Evolutionary conservation across 208 protist species (phyloP), one percentile per base, ranked within the genome.

Genomic region (Leishmania martiniquensis): DNA sequence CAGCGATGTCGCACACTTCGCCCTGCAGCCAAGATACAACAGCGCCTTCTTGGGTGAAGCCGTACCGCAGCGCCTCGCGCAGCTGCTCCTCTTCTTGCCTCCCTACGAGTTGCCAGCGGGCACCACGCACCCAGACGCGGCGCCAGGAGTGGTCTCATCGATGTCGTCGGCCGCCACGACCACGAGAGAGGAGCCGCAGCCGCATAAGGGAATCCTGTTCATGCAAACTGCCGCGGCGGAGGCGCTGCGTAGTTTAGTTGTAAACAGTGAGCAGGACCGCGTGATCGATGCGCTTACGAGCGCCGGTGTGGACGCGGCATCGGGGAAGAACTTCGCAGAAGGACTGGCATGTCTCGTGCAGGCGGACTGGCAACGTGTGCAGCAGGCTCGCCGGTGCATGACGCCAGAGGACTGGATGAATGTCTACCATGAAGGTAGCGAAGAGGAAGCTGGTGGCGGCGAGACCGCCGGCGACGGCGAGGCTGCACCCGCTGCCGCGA

Each of bases 211-310:
- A 22, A 83, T 90, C 51, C 69, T 91, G 59, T 86, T 88, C 67
- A 54, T 88, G 57, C 87, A 91, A 68, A 84, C 87, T 32, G 85
- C 91, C 32, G 91, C 88, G 32, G 83, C 87, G 1, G 87, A 88
- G 60, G 89, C 91, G 9, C 84, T 95, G 51, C 86, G 88, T 57
- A 93, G 90, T 59, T 52, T 91, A 3, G 81, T 95, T 62, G 87
- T 85, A 39, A 94, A 91, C 84, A 90, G 88, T 74, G 65, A 76
- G 13, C 79, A 91, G 45, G 90, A 94, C 75, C 79, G 80, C 45
- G 90, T 89, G 13, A 74, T 92, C 17, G 90, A 94, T 68, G 77
- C 73, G 20, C 81, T 94, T 57, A 81, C 71, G n/a, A 37, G 66
- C 32, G 44, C 59, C 15, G 78, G 62, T 1, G 79, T 76, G 32